phyloP scores from a whole-genome alignment of 371 early-diverging fungal genomes.

The Basidiobolus meristosporus region DNA sequence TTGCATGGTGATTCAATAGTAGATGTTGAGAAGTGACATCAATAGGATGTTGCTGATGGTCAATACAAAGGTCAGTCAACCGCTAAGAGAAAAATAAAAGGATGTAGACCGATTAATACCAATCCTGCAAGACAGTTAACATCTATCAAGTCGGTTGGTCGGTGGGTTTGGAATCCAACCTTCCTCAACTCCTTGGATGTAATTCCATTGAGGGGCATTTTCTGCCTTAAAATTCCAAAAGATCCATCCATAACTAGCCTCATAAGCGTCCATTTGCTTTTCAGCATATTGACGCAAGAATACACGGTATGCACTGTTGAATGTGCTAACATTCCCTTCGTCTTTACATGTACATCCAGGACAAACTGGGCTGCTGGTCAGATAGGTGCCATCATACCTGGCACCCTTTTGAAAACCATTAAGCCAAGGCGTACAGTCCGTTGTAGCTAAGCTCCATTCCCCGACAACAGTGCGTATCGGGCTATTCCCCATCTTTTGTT shows the following conservation, averaged over 20 bases:
- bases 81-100: not conserved
- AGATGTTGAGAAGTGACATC: not conserved
- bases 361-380: conserved; percentile 5
- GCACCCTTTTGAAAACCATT: conserved; percentile 47
- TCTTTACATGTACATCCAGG: conserved; percentile 17
- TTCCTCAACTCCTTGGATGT: conserved; percentile 13
- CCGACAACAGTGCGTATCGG: conserved; percentile 61
- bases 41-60: no score
- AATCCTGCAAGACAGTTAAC: not conserved
- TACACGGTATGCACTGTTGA: conserved; percentile 4
- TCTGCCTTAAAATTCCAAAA: conserved; percentile 25
- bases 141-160: conserved; percentile 5
- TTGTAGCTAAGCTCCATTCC: conserved; percentile 52
- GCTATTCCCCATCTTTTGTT: conserved; percentile 15
- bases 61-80: no score
- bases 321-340: conserved; percentile 10
- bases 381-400: conserved; percentile 39
- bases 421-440: conserved; percentile 49
- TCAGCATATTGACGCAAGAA: conserved; percentile 7
- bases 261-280: conserved; percentile 16
- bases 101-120: not conserved
- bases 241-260: conserved; percentile 18
- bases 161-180: conserved; percentile 14
- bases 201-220: conserved; percentile 15
- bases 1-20: not conserved